Evolutionary conservation across 306 rosid species (phyloP).

Genomic region (Lablab purpureus): DNA sequence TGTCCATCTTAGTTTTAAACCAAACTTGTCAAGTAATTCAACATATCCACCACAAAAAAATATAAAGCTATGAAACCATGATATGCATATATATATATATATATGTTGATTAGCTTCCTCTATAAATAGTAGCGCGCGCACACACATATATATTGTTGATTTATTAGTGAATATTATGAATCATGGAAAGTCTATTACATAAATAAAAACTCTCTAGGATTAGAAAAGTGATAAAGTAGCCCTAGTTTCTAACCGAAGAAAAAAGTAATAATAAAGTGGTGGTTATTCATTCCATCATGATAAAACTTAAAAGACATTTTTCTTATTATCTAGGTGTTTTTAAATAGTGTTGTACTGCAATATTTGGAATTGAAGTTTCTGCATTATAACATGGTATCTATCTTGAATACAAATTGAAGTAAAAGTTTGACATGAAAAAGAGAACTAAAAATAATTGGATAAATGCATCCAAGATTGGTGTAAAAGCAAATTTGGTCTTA

Average conservation of each 20-base stretch:
- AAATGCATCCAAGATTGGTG: background rate
- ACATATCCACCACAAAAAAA: slow-evolving; percentile 1
- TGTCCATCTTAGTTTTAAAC: slow-evolving; percentile 74
- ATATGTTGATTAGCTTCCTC: background rate
- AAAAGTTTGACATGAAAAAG: background rate
- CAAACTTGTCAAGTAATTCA: slow-evolving; percentile 3
- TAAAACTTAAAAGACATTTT: background rate
- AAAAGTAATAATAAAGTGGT: background rate
- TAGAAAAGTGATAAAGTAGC: background rate
- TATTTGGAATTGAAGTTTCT: background rate
- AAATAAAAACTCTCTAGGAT: background rate
- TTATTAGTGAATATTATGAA: background rate
- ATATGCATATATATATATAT: background rate
- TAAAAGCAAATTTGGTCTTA: slow-evolving; percentile 37
- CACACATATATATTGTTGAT: background rate
- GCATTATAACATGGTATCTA: too few relatives aligned
- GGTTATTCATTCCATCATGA: background rate
- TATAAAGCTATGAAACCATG: background rate
- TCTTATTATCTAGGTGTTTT: background rate
- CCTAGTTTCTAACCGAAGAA: background rate
- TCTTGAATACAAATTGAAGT: background rate
- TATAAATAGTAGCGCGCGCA: background rate
- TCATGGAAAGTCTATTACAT: background rate
- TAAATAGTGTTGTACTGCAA: background rate
- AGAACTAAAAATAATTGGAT: background rate